Conservation (phyloP, 2,329 filamentous ascomycete species). For the Didymella arachidicola region DNA sequence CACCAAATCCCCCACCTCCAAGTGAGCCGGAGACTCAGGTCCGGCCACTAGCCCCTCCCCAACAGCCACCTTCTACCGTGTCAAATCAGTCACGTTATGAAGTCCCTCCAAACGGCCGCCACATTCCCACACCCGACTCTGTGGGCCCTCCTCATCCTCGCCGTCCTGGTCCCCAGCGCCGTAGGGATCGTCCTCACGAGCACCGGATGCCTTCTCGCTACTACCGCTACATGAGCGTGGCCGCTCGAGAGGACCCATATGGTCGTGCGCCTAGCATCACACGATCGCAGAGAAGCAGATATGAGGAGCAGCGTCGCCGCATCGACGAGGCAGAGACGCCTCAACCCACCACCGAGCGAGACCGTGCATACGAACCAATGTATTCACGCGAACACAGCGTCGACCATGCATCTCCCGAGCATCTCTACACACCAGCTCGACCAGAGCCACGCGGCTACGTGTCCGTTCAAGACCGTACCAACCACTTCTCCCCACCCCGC, state of each 20-base stretch:
- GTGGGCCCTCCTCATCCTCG: slow-evolving; percentile 30
- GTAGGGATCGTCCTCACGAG: slow-evolving; percentile 44
- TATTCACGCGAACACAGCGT: slow-evolving; percentile 47
- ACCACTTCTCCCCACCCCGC: slow-evolving; percentile 40
- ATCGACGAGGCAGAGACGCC: slow-evolving; percentile 49
- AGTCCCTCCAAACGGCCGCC: slow-evolving; percentile 28
- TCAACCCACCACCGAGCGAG: slow-evolving; percentile 42
- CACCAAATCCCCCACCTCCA: slow-evolving; percentile 26
- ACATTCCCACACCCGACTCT: slow-evolving; percentile 39
- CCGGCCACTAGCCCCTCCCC: slow-evolving; percentile 30
- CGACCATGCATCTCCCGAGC: slow-evolving; percentile 39
- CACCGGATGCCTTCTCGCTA: slow-evolving; percentile 46
- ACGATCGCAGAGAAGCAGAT: slow-evolving; percentile 47
- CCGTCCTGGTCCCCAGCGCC: slow-evolving; percentile 41
- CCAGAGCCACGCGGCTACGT: slow-evolving; percentile 42
- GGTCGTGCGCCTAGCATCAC: slow-evolving; percentile 46
- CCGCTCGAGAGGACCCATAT: slow-evolving; percentile 46
- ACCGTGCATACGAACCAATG: slow-evolving; percentile 28
- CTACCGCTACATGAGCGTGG: slow-evolving; percentile 47
- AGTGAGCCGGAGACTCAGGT: slow-evolving; percentile 26
- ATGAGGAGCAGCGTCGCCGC: slow-evolving; percentile 47
- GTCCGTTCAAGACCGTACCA: slow-evolving; percentile 44
- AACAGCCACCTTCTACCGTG: slow-evolving; percentile 39
- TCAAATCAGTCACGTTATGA: slow-evolving; percentile 47
- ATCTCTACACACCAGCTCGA: slow-evolving; percentile 31